Conservation (phyloP, 2,329 filamentous ascomycete species). For the Nannizziopsis arthrosporioides region DNA sequence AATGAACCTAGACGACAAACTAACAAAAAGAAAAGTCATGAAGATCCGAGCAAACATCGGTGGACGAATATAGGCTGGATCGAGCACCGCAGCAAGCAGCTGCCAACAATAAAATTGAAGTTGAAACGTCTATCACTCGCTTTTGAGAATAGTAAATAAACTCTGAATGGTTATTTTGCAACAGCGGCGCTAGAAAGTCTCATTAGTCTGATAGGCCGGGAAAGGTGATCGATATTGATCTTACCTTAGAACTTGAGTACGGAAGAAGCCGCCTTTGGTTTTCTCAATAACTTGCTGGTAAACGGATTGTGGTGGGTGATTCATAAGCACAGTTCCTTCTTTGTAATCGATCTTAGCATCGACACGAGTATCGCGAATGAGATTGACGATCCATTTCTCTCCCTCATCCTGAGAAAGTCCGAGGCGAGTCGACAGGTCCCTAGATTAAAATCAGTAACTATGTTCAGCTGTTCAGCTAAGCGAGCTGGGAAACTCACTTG, state of each 20-base stretch:
- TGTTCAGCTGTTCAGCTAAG: background rate
- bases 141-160: background rate
- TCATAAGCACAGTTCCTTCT: conserved; percentile 97
- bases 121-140: background rate
- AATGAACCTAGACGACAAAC: conserved; percentile 10
- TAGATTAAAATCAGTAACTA: conserved; percentile 21
- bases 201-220: conserved; percentile 11
- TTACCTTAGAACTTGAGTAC: conserved; percentile 78
- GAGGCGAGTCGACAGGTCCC: conserved; percentile 79
- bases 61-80: background rate
- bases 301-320: conserved; percentile 95
- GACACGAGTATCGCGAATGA: conserved; percentile 92
- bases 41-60: background rate
- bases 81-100: background rate
- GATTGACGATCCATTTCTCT: conserved; percentile 99
- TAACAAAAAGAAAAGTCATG: conserved; percentile 2
- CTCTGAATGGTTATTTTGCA: conserved; percentile 33
- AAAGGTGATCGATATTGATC: background rate
- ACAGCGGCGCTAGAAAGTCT: conserved; percentile 34
- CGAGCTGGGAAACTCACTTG: conserved; percentile 46
- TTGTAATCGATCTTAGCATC: conserved; percentile 99
- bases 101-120: background rate
- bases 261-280: conserved; percentile 97
- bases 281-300: conserved; percentile 99
- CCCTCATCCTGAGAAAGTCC: conserved; percentile 88